These are phyloP conservation scores for Penicillium chermesinum DNA, from an alignment of 495 filamentous ascomycete genomes.

Conservation along the genomic window DNA sequence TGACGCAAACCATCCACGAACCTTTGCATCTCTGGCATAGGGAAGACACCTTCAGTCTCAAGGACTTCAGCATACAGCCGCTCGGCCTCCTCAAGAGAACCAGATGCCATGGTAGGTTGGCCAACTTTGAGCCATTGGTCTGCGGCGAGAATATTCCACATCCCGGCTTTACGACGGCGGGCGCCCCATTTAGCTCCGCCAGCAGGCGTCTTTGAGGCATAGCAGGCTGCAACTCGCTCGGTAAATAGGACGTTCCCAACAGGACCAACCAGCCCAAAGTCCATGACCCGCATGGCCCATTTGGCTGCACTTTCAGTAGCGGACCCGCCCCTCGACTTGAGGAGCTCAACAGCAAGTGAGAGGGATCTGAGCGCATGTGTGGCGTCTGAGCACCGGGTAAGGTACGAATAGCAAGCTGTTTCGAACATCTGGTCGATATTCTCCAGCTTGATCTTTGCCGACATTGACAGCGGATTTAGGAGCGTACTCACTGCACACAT, in stretches of 20 bases:
- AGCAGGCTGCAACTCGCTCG: constrained; percentile 81
- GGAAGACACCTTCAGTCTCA: constrained; percentile 50
- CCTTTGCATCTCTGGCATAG: constrained; percentile 49
- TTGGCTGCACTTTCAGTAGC: constrained; percentile 80
- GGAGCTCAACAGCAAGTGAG: constrained; percentile 70
- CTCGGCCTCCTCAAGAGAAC: constrained; percentile 65
- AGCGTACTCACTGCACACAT: constrained; percentile 84
- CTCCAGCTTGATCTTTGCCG: constrained; percentile 69
- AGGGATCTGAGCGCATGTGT: constrained; percentile 75
- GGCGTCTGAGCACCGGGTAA: constrained; percentile 70
- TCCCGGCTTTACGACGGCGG: constrained; percentile 73
- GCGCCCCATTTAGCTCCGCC: constrained; percentile 62
- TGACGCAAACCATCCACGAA: constrained; percentile 60
- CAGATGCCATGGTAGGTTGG: constrained; percentile 63
- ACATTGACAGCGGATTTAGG: constrained; percentile 63
- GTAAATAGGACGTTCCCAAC: constrained; percentile 74
- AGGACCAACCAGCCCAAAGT: constrained; percentile 65
- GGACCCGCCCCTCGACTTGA: constrained; percentile 69
- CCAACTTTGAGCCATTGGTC: constrained; percentile 73
- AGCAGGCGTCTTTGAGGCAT: constrained; percentile 61
- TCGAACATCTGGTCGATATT: constrained; percentile 81
- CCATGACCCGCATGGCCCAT: constrained; percentile 77
- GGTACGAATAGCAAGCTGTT: constrained; percentile 83
- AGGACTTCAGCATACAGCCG: constrained; percentile 60
- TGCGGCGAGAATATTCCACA: constrained; percentile 82